Conservation (phyloP, 148 eudicot species). For the Dysphania ambrosioides region DNA sequence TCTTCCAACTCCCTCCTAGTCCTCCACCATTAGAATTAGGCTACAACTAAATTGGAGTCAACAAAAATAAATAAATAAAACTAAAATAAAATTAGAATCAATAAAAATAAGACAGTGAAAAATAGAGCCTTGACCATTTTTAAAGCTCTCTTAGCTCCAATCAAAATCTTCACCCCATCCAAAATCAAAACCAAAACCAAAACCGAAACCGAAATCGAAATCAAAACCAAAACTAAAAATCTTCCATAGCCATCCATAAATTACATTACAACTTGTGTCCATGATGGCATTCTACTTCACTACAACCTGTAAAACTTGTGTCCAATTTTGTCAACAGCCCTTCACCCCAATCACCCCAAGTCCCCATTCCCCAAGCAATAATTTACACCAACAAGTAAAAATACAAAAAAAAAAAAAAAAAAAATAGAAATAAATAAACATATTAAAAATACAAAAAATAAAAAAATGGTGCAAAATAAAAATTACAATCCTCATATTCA, state of each 20-base stretch:
- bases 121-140: no score
- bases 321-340: constrained; percentile 16
- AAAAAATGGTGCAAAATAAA: background rate
- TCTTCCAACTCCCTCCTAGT: no score
- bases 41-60: no score
- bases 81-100: no score
- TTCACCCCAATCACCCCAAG: no score
- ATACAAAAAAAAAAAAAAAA: no score
- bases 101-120: no score
- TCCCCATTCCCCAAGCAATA: constrained; percentile 3
- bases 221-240: constrained; percentile 13
- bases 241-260: constrained; percentile 12
- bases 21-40: no score
- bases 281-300: constrained; percentile 4
- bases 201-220: constrained; percentile 13
- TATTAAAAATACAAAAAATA: background rate
- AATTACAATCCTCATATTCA: no score
- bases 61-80: no score
- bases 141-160: no score
- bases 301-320: constrained; percentile 23
- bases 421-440: background rate
- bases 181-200: constrained; percentile 17
- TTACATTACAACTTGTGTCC: constrained; percentile 22
- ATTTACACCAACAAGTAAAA: background rate
- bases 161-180: no score